Conservation (phyloP, 352 stramenopile genomes). For the Aphanomyces stellatus region DNA sequence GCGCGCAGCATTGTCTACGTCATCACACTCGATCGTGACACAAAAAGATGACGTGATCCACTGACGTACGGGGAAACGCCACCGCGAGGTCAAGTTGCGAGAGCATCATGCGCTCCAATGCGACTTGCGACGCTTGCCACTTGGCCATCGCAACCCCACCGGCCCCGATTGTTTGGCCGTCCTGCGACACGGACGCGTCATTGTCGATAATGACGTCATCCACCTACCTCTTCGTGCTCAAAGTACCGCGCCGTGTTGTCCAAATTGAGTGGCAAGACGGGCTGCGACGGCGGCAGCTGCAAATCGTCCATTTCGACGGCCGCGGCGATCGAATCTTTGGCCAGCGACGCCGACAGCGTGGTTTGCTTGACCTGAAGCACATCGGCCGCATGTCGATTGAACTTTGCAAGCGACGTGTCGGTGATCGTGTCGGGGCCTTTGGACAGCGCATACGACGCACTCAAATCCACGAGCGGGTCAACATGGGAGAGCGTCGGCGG, state of each 20-base stretch:
- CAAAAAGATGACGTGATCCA: no score
- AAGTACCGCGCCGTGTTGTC: conserved; percentile 81
- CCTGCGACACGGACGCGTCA: no score
- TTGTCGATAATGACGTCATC: no score
- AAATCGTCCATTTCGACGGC: conserved; percentile 70
- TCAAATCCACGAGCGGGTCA: conserved; percentile 32
- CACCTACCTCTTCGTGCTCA: conserved; percentile 33
- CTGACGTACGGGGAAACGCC: neutral
- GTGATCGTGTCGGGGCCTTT: conserved; percentile 32
- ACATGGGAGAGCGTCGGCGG: neutral
- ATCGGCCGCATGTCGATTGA: conserved; percentile 76
- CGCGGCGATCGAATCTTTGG: conserved; percentile 27
- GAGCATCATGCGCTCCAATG: neutral
- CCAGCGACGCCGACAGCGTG: conserved; percentile 24
- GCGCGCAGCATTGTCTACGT: neutral
- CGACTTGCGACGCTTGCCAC: neutral
- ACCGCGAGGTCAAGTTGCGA: neutral
- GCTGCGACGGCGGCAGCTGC: conserved; percentile 31
- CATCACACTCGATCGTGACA: no score
- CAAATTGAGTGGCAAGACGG: conserved; percentile 71
- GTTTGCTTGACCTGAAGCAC: conserved; percentile 74
- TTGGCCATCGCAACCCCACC: no score
- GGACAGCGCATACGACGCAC: neutral
- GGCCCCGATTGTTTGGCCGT: no score
- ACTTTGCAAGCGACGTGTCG: conserved; percentile 77